Evolutionary conservation across 208 protist species (phyloP).

Genomic region (Leptomonas pyrrhocoris): DNA sequence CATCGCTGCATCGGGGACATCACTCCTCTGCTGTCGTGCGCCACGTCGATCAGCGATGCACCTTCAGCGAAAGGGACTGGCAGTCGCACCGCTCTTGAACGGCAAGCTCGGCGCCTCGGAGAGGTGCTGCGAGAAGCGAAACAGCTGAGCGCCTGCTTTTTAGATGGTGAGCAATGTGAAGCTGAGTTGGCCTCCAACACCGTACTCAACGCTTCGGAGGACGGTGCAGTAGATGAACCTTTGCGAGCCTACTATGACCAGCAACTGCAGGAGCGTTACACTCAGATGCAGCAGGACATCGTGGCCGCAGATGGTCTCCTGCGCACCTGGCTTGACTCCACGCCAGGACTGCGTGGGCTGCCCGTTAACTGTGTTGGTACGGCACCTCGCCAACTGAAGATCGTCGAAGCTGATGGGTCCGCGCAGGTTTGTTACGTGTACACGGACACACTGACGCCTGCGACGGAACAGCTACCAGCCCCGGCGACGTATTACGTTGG

Average conservation of each 20-base stretch:
- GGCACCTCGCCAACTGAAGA: slow-evolving; percentile 2
- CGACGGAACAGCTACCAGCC: slow-evolving; percentile 2
- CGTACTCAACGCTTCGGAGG: neutral
- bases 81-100: neutral
- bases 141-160: slow-evolving; percentile 10
- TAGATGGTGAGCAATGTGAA: neutral
- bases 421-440: neutral
- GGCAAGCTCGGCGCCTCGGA: slow-evolving; percentile 15
- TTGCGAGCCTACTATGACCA: slow-evolving; percentile 25
- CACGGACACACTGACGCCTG: slow-evolving; percentile 10
- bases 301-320: slow-evolving; percentile 4
- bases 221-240: neutral
- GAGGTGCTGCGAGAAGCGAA: slow-evolving; percentile 21
- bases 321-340: slow-evolving; percentile 1
- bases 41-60: neutral
- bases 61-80: neutral
- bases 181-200: no score
- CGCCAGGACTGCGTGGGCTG: slow-evolving; percentile 10
- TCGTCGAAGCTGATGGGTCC: neutral
- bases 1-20: neutral
- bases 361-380: slow-evolving; percentile 29
- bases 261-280: slow-evolving; percentile 18
- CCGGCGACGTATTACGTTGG: slow-evolving; percentile 1
- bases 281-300: slow-evolving; percentile 16
- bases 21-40: neutral